Evolutionary conservation across 176 grass and related monocot species (phyloP).

Genomic region (Oryza punctata): DNA sequence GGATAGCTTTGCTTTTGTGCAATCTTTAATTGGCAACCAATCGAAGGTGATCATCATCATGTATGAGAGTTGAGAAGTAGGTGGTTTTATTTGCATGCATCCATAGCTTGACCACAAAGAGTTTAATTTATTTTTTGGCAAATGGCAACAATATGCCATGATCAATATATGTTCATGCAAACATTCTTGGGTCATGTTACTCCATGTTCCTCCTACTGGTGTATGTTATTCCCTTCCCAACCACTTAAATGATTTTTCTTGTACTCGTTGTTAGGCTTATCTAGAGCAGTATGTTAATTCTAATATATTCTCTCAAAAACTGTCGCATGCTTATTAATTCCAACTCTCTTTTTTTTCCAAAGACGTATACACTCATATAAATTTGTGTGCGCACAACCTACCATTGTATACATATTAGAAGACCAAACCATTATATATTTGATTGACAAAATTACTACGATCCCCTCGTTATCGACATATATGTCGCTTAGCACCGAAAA

Average conservation of each 20-base stretch:
- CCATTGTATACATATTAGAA: no score
- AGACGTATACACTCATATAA: no score
- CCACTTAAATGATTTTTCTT: not conserved
- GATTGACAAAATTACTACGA: no score
- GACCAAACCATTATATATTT: no score
- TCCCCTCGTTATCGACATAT: no score
- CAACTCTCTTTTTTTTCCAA: no score
- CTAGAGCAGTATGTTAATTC: not conserved
- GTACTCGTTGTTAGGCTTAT: not conserved
- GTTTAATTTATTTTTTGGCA: not conserved
- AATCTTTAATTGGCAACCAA: not conserved
- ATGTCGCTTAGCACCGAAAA: no score
- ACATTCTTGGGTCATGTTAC: slow-evolving; percentile 33
- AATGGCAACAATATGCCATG: not conserved
- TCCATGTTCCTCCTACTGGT: slow-evolving; percentile 35
- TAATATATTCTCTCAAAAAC: not conserved
- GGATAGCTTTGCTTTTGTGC: not conserved
- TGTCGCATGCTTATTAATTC: not conserved
- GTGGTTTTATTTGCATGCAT: not conserved
- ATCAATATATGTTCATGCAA: not conserved
- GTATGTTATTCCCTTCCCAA: not conserved
- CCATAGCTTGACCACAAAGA: not conserved
- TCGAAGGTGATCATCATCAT: not conserved
- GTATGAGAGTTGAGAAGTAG: not conserved
- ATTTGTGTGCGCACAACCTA: no score